A percentile compares a stretch with the other conserved stretches of the same genome.
phyloP scores from a whole-genome alignment of 352 stramenopile species.

The Globisporangium barbulae region DNA sequence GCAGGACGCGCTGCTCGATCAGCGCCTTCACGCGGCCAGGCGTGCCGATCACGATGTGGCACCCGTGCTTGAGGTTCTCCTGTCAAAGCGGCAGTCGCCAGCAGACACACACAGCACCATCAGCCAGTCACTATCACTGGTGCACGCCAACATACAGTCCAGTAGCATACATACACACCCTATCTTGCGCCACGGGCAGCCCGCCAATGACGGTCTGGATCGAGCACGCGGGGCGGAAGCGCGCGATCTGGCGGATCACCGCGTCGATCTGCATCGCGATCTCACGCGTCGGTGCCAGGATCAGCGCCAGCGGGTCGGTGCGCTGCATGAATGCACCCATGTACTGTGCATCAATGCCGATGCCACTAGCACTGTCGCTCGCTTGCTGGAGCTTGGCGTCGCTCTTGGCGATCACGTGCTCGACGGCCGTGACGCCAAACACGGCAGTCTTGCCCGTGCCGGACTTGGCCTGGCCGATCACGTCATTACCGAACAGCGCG shows the following conservation, averaged over 20 bases:
- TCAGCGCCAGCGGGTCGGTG: slow-evolving; percentile 38
- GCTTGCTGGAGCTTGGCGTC: slow-evolving; percentile 14
- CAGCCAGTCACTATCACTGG: neutral
- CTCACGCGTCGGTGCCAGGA: slow-evolving; percentile 78
- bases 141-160: neutral
- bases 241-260: slow-evolving; percentile 52
- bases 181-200: slow-evolving; percentile 53
- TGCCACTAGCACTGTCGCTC: neutral
- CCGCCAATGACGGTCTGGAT: slow-evolving; percentile 63
- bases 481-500: slow-evolving; percentile 76
- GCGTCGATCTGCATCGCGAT: slow-evolving; percentile 74
- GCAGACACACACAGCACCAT: neutral
- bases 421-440: slow-evolving; percentile 62
- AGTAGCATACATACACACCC: slow-evolving; percentile 24
- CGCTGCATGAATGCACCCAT: neutral
- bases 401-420: slow-evolving; percentile 44
- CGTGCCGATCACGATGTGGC: slow-evolving; percentile 69
- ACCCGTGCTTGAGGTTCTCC: slow-evolving; percentile 36
- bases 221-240: slow-evolving; percentile 31
- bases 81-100: neutral
- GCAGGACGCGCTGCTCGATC: slow-evolving; percentile 50
- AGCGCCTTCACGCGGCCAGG: slow-evolving; percentile 70
- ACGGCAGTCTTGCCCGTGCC: slow-evolving; percentile 82
- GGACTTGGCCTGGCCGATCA: slow-evolving; percentile 81
- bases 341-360: neutral